Conservation (phyloP, 306 rosid genomes). For the Lagenaria siceraria region DNA sequence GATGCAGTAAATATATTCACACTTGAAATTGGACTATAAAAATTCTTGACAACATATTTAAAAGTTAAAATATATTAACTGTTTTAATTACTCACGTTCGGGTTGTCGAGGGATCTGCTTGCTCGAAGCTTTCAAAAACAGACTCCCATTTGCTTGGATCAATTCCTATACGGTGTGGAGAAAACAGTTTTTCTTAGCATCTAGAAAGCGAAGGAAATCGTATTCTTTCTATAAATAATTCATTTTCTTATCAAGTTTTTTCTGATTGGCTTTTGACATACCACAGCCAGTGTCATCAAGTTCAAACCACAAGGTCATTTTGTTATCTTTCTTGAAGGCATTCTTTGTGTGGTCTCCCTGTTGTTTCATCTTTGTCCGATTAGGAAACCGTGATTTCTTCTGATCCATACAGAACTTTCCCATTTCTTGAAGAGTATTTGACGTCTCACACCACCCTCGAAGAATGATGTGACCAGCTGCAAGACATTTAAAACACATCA, state of each 20-base stretch:
- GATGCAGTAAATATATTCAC: not conserved
- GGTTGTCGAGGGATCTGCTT: slow-evolving; percentile 97
- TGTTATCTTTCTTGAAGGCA: slow-evolving; percentile 44
- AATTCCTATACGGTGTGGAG: slow-evolving; percentile 40
- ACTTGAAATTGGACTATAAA: not conserved
- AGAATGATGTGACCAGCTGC: slow-evolving; percentile 95
- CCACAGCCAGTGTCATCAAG: slow-evolving; percentile 96
- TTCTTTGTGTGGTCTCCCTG: slow-evolving; percentile 42
- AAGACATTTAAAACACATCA: slow-evolving; percentile 18
- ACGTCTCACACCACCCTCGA: slow-evolving; percentile 76
- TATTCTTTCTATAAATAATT: not conserved
- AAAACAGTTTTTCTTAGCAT: not conserved
- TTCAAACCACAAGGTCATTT: slow-evolving; percentile 83
- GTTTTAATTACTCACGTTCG: slow-evolving; percentile 49
- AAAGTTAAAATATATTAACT: not conserved
- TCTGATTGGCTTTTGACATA: slow-evolving; percentile 19
- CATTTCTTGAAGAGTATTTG: slow-evolving; percentile 21
- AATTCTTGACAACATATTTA: not conserved
- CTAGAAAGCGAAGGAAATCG: not conserved
- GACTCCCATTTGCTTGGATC: slow-evolving; percentile 96
- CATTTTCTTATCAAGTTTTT: not conserved
- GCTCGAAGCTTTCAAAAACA: slow-evolving; percentile 98
- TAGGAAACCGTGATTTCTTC: slow-evolving; percentile 39
- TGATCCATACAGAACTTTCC: slow-evolving; percentile 35
- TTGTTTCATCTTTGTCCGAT: slow-evolving; percentile 51